Evolutionary conservation across 2,329 filamentous ascomycete species (phyloP).

Genomic region (Tolypocladium guangdongense): DNA sequence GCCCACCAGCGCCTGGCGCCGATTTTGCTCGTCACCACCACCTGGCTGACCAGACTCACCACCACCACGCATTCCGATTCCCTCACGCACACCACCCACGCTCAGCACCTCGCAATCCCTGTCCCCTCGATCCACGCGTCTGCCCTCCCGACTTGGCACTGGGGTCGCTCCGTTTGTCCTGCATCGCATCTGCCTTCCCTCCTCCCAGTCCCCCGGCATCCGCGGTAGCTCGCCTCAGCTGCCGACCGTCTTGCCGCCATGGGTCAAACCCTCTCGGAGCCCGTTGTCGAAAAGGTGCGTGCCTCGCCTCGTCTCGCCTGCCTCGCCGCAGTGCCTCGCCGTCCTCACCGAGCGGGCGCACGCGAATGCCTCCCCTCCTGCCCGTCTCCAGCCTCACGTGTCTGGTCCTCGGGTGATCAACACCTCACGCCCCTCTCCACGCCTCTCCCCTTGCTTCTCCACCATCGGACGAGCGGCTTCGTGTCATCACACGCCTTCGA

Average conservation of each 20-base stretch:
- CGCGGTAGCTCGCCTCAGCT: constrained; percentile 14
- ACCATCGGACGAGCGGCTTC: not conserved
- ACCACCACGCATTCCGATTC: not conserved
- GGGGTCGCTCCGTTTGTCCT: constrained; percentile 1
- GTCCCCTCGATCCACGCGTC: constrained; percentile 1
- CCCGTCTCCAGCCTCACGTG: not conserved
- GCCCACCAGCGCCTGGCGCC: not conserved
- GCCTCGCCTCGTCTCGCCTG: constrained; percentile 2
- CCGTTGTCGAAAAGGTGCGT: constrained; percentile 92
- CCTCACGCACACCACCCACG: constrained; percentile 1
- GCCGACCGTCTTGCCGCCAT: constrained; percentile 39
- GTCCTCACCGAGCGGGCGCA: not conserved
- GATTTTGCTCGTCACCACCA: not conserved
- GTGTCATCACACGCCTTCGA: not conserved
- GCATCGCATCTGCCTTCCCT: constrained; percentile 1
- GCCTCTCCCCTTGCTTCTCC: not conserved
- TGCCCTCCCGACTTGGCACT: not conserved
- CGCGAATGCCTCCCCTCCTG: not conserved
- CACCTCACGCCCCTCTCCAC: not conserved
- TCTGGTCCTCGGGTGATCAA: not conserved
- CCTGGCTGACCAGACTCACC: not conserved
- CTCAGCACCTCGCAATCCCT: not conserved
- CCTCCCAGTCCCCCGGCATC: constrained; percentile 3
- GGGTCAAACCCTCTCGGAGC: constrained; percentile 99
- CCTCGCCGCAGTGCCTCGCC: not conserved